These are phyloP conservation scores for Nemania sp. DNA, from an alignment of 2,329 filamentous ascomycete species.

Conservation along the genomic window DNA sequence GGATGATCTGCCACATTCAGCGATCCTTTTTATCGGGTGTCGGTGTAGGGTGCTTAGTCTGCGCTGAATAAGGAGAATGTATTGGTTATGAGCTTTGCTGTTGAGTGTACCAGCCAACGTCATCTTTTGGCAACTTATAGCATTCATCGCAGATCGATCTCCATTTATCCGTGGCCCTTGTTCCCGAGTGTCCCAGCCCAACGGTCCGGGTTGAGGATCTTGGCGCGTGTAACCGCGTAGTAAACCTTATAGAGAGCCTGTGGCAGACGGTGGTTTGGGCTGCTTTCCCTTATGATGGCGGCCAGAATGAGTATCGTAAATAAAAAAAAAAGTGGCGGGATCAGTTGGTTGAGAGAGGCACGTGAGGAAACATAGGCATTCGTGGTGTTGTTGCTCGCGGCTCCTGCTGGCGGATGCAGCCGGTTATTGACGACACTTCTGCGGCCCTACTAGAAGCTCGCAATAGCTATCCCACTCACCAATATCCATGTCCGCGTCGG, in stretches of 20 bases:
- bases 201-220: slow-evolving; percentile 27
- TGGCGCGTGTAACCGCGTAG: slow-evolving; percentile 23
- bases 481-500: not conserved
- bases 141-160: slow-evolving; percentile 24
- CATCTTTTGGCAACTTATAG: slow-evolving; percentile 22
- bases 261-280: not conserved
- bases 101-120: slow-evolving; percentile 17
- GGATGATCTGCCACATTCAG: slow-evolving; percentile 28
- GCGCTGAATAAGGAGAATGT: slow-evolving; percentile 24
- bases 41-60: slow-evolving; percentile 25
- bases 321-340: no score
- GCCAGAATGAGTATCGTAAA: no score
- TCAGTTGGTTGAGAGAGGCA: not conserved
- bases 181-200: slow-evolving; percentile 28
- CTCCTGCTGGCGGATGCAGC: not conserved
- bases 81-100: slow-evolving; percentile 21
- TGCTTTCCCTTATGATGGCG: not conserved
- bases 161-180: slow-evolving; percentile 32
- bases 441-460: not conserved
- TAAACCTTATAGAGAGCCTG: slow-evolving; percentile 9
- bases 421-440: not conserved
- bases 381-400: no score
- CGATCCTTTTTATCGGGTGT: slow-evolving; percentile 24
- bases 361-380: not conserved
- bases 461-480: not conserved